A percentile compares a stretch with the other conserved stretches of the same genome.
These are phyloP conservation scores for Rhodotorula toruloides DNA, from an alignment of 768 basidiomycete species.

Conservation along the genomic window DNA sequence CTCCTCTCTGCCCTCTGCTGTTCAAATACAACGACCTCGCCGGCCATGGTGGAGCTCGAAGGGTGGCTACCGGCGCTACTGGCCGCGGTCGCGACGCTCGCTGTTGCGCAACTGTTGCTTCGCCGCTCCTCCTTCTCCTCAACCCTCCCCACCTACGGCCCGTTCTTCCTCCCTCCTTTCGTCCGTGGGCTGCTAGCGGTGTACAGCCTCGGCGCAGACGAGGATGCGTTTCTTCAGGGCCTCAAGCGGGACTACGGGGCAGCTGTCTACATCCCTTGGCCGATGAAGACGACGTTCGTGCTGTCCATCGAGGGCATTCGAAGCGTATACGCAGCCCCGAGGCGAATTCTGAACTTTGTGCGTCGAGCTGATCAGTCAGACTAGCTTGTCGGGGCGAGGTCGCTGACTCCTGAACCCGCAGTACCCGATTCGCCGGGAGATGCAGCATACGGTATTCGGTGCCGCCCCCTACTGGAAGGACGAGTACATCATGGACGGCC, in stretches of 20 bases:
- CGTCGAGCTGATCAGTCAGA: background rate
- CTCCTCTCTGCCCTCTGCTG: background rate
- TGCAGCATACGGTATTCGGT: slow-evolving; percentile 30
- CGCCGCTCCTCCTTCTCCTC: background rate
- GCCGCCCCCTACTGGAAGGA: slow-evolving; percentile 8
- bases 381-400: no score
- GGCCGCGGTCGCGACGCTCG: background rate
- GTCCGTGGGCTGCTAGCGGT: slow-evolving; percentile 28
- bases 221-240: slow-evolving; percentile 21
- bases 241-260: slow-evolving; percentile 3
- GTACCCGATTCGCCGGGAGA: slow-evolving; percentile 25
- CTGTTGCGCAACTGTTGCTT: background rate
- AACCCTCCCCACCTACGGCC: background rate
- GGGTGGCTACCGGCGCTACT: background rate
- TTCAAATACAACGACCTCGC: no score
- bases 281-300: slow-evolving; percentile 29
- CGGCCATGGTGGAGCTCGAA: background rate
- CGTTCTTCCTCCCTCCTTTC: slow-evolving; percentile 10
- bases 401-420: no score
- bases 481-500: background rate
- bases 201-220: slow-evolving; percentile 29
- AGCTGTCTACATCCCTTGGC: slow-evolving; percentile 33
- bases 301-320: slow-evolving; percentile 7
- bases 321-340: slow-evolving; percentile 18
- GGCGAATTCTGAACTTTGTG: slow-evolving; percentile 23